A percentile compares a stretch with the other conserved stretches of the same genome.
Conservation (phyloP, 768 basidiomycete genomes). For the Vararia minispora region DNA sequence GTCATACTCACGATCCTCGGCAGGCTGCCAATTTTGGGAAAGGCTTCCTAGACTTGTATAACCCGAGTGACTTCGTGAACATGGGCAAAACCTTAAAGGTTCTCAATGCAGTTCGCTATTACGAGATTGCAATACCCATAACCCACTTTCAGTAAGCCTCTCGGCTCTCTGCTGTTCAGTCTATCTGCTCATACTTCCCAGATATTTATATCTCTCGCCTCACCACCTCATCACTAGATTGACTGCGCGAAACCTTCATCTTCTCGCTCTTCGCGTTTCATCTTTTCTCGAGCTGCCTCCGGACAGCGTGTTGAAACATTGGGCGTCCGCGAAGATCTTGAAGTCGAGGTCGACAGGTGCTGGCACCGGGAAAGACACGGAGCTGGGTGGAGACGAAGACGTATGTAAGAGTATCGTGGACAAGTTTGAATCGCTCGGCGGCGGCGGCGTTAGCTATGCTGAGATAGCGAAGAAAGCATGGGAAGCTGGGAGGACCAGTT, state of each 20-base stretch:
- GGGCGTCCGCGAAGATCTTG: slow-evolving; percentile 89
- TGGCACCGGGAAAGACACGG: slow-evolving; percentile 40
- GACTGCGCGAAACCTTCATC: slow-evolving; percentile 78
- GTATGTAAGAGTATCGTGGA: slow-evolving; percentile 77
- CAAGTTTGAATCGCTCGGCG: slow-evolving; percentile 79
- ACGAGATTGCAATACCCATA: slow-evolving; percentile 87
- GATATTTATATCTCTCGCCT: slow-evolving; percentile 76
- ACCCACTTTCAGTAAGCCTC: slow-evolving; percentile 75
- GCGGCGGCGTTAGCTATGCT: slow-evolving; percentile 77
- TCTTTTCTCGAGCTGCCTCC: slow-evolving; percentile 74
- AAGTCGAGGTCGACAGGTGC: slow-evolving; percentile 51
- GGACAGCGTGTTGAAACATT: slow-evolving; percentile 83
- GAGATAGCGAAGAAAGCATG: slow-evolving; percentile 92
- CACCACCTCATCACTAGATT: slow-evolving; percentile 73
- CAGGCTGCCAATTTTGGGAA: slow-evolving; percentile 97
- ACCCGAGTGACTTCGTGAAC: slow-evolving; percentile 83
- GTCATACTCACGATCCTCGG: background rate
- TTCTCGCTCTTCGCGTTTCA: slow-evolving; percentile 87
- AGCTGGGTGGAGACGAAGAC: slow-evolving; percentile 60
- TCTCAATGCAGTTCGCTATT: slow-evolving; percentile 83
- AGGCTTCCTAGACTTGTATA: slow-evolving; percentile 85
- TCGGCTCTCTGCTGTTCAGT: no score
- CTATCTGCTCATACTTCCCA: slow-evolving; percentile 20
- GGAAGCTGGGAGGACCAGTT: slow-evolving; percentile 68
- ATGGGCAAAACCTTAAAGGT: slow-evolving; percentile 93